Evolutionary conservation across 2,329 filamentous ascomycete genomes (phyloP).

Genomic region (Cladosporium sp.): DNA sequence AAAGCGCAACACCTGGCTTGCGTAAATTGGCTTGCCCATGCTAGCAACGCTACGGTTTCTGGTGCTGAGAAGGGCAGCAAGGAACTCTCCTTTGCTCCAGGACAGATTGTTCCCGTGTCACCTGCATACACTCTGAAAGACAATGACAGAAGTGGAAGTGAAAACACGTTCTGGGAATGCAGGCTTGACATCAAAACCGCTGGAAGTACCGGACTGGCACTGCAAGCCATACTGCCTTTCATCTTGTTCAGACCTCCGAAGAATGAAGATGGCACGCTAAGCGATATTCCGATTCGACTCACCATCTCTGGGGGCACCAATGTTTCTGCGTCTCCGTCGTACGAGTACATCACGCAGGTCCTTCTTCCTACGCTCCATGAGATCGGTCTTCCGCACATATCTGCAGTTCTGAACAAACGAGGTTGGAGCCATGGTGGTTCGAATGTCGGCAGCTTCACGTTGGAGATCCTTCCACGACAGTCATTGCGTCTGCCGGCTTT

Average conservation of each 20-base stretch:
- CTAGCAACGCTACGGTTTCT: conserved; percentile 42
- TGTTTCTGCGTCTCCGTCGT: conserved; percentile 50
- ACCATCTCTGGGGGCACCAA: conserved; percentile 57
- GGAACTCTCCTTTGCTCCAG: conserved; percentile 38
- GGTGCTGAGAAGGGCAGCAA: conserved; percentile 42
- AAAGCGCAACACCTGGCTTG: conserved; percentile 56
- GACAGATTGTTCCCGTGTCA: conserved; percentile 6
- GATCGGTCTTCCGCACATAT: conserved; percentile 48
- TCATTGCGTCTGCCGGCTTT: conserved; percentile 33
- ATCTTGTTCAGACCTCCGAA: conserved; percentile 42
- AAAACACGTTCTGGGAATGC: conserved; percentile 29
- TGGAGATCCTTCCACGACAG: conserved; percentile 43
- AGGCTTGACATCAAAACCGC: conserved; percentile 44
- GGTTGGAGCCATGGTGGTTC: conserved; percentile 51
- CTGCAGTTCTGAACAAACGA: conserved; percentile 40
- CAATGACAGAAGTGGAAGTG: background rate
- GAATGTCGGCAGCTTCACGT: conserved; percentile 47
- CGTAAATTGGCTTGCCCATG: conserved; percentile 49
- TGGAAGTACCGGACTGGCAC: conserved; percentile 52
- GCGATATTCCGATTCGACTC: conserved; percentile 29
- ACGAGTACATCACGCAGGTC: conserved; percentile 54
- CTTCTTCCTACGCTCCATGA: conserved; percentile 49
- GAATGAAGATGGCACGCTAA: conserved; percentile 18
- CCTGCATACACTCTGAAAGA: conserved; percentile 18
- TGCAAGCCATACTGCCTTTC: conserved; percentile 58